Conservation (phyloP, 257 asterid species). For the Solanum chmielewskii region DNA sequence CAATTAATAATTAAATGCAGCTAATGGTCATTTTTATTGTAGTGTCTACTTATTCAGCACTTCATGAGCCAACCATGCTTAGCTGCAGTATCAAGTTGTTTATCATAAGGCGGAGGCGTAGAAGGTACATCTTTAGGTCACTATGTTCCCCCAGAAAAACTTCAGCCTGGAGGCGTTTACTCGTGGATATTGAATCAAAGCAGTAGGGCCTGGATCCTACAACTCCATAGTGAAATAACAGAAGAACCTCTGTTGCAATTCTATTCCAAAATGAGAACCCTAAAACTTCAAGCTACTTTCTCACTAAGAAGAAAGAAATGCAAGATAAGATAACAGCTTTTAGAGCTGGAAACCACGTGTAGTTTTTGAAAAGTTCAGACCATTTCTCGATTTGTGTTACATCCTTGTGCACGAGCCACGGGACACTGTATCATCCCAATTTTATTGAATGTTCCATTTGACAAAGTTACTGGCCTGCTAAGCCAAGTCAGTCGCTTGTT, state of each 20-base stretch:
- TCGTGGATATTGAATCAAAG: not conserved
- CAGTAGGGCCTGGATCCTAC: not conserved
- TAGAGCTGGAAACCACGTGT: not conserved
- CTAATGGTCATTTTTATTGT: too few species aligned
- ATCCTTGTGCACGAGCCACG: not conserved
- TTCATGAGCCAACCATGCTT: not conserved
- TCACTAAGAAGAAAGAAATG: not conserved
- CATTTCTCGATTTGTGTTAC: not conserved
- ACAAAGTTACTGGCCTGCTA: not conserved
- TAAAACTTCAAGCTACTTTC: not conserved
- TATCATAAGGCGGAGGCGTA: not conserved
- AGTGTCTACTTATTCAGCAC: not conserved
- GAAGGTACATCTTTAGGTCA: not conserved
- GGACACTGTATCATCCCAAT: not conserved
- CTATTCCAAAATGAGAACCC: not conserved
- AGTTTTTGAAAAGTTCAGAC: not conserved
- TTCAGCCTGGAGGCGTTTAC: not conserved
- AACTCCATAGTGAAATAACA: not conserved
- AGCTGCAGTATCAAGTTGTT: not conserved
- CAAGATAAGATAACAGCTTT: not conserved
- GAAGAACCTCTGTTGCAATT: not conserved
- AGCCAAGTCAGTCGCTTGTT: not conserved
- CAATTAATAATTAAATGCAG: too few species aligned
- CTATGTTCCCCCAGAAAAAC: not conserved
- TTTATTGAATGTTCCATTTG: not conserved